phyloP scores from a whole-genome alignment of 306 rosid species.

The Malus sieversii region DNA sequence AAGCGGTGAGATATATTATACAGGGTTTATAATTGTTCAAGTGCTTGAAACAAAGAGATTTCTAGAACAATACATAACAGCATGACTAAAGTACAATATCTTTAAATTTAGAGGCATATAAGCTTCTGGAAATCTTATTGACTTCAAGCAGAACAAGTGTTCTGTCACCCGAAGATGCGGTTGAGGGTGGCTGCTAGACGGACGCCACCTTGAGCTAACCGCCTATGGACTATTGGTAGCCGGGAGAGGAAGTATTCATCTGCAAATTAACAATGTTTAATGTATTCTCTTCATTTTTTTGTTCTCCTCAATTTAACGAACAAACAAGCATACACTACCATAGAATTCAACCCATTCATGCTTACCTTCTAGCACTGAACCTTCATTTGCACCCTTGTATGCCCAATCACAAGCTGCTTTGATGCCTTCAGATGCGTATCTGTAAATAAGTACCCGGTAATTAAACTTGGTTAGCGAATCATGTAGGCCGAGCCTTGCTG shows the following conservation, averaged over 20 bases:
- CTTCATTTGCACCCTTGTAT: slow-evolving; percentile 53
- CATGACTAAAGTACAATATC: not conserved
- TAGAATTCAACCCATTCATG: not conserved
- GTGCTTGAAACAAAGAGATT: not conserved
- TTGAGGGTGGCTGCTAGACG: slow-evolving; percentile 79
- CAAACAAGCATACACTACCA: not conserved
- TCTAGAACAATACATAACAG: not conserved
- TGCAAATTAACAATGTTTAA: slow-evolving; percentile 15
- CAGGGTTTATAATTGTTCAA: not conserved
- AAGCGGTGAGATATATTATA: not conserved
- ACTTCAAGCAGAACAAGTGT: not conserved
- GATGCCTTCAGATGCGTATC: slow-evolving; percentile 74
- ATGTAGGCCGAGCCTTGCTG: not conserved
- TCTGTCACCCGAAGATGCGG: slow-evolving; percentile 38
- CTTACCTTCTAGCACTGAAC: slow-evolving; percentile 55
- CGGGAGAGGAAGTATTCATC: slow-evolving; percentile 77
- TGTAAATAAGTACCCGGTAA: slow-evolving; percentile 16
- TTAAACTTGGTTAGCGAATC: not conserved
- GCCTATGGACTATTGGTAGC: slow-evolving; percentile 41
- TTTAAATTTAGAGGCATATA: not conserved
- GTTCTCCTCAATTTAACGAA: not conserved
- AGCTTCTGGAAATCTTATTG: not conserved
- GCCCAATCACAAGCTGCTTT: slow-evolving; percentile 75
- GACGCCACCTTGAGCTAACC: slow-evolving; percentile 84
- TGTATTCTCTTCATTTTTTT: not conserved